Evolutionary conservation across 257 asterid genomes (phyloP).

Genomic region (Ocimum tenuiflorum): DNA sequence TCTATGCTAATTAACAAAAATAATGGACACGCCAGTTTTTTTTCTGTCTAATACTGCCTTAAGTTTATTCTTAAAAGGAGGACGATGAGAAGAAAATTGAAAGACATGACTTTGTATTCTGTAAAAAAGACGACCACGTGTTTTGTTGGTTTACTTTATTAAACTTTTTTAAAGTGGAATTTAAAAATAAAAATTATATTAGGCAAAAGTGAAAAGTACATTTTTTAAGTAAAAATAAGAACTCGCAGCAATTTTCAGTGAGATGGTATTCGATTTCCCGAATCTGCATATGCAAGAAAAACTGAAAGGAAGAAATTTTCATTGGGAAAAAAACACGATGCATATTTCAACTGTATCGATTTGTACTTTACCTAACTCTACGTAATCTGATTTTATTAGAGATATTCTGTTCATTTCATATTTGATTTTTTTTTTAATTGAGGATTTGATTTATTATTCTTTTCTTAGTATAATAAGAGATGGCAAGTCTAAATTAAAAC

Average conservation of each 20-base stretch:
- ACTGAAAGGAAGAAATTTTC: not conserved
- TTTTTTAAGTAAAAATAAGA: not conserved
- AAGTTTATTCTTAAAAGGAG: not conserved
- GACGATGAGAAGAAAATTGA: not conserved
- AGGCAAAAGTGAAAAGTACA: not conserved
- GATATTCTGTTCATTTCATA: not conserved
- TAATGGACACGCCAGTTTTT: too few species aligned
- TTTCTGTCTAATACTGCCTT: too few species aligned
- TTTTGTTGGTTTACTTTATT: not conserved
- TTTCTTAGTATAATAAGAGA: too few species aligned
- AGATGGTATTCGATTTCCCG: not conserved
- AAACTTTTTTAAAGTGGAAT: not conserved
- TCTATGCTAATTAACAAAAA: not conserved
- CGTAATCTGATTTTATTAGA: not conserved
- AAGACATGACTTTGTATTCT: not conserved
- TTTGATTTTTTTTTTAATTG: too few species aligned
- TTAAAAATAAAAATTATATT: not conserved
- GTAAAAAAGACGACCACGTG: not conserved
- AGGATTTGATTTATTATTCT: too few species aligned
- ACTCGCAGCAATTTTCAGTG: not conserved
- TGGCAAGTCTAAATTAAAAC: too few species aligned
- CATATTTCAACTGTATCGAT: not conserved
- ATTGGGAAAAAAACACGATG: not conserved
- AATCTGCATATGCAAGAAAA: not conserved
- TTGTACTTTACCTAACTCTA: not conserved